These are phyloP conservation scores for Bruguiera parviflora DNA, from an alignment of 345 rosid species.

Conservation along the genomic window DNA sequence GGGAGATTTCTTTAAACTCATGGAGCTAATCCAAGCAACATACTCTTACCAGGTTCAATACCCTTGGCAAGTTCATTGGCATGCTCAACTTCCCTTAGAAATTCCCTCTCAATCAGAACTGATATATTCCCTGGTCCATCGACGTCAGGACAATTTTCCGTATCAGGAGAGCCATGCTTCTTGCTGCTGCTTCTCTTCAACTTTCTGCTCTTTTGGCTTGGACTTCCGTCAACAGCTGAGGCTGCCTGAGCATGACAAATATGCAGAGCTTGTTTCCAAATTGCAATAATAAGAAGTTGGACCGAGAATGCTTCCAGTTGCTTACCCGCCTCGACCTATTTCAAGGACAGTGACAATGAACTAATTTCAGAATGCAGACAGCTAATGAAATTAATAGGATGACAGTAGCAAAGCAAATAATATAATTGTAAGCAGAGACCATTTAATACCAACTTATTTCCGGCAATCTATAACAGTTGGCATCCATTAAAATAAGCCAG, in stretches of 20 bases:
- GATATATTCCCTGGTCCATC: constrained; percentile 46
- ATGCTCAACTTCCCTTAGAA: constrained; percentile 68
- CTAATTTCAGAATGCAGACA: constrained; percentile 9
- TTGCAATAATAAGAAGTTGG: constrained; percentile 88
- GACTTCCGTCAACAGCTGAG: constrained; percentile 83
- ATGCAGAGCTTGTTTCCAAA: constrained; percentile 93
- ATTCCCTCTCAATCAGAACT: constrained; percentile 64
- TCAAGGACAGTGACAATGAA: constrained; percentile 20
- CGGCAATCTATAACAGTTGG: no score
- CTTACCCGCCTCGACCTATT: constrained; percentile 48
- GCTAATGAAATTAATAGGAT: not conserved
- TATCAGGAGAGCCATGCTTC: constrained; percentile 42
- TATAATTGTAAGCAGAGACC: not conserved
- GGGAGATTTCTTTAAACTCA: not conserved
- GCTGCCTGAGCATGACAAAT: constrained; percentile 93
- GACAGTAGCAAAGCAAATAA: constrained; percentile 11
- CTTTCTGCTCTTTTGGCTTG: constrained; percentile 47
- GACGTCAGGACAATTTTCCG: constrained; percentile 34
- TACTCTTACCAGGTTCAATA: constrained; percentile 65
- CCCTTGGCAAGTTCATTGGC: constrained; percentile 80
- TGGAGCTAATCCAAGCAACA: constrained; percentile 1
- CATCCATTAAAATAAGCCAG: no score
- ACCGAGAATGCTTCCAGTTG: constrained; percentile 85
- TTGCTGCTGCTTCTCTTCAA: constrained; percentile 51
- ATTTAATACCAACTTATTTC: not conserved